Conservation (phyloP, 352 stramenopile genomes). For the Phytophthora citrophthora region DNA sequence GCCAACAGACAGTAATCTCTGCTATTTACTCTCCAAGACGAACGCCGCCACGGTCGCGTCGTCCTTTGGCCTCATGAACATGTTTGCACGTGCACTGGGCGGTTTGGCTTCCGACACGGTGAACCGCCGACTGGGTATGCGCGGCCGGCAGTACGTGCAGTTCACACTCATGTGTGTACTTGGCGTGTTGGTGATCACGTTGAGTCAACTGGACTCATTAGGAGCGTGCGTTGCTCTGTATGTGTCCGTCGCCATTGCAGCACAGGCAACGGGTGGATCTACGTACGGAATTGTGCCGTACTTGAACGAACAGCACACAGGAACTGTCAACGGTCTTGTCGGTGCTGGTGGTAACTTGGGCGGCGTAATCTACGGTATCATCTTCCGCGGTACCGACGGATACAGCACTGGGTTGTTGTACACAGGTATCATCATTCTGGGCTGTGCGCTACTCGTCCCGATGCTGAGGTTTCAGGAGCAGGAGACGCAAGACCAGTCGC, state of each 20-base stretch:
- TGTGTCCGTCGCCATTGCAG: slow-evolving; percentile 92
- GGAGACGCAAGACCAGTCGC: background rate
- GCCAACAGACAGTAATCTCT: slow-evolving; percentile 28
- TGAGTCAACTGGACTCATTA: slow-evolving; percentile 83
- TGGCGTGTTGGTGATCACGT: slow-evolving; percentile 84
- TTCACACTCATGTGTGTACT: slow-evolving; percentile 79
- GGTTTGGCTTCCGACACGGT: slow-evolving; percentile 86
- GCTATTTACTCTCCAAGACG: slow-evolving; percentile 57
- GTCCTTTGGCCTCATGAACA: slow-evolving; percentile 95
- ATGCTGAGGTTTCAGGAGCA: slow-evolving; percentile 48
- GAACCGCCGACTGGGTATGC: slow-evolving; percentile 89
- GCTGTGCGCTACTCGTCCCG: slow-evolving; percentile 50
- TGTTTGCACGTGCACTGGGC: slow-evolving; percentile 91
- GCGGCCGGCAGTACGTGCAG: slow-evolving; percentile 88
- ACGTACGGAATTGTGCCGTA: slow-evolving; percentile 80
- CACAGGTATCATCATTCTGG: slow-evolving; percentile 67
- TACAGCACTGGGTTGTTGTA: slow-evolving; percentile 50
- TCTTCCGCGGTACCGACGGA: slow-evolving; percentile 60
- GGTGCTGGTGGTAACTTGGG: slow-evolving; percentile 74
- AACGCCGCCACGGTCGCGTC: slow-evolving; percentile 88
- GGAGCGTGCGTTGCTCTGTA: slow-evolving; percentile 83
- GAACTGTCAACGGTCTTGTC: slow-evolving; percentile 70
- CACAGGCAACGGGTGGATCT: slow-evolving; percentile 83
- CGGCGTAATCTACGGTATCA: slow-evolving; percentile 72
- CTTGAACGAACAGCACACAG: slow-evolving; percentile 69